Evolutionary conservation across 768 basidiomycete genomes (phyloP), one percentile per base, ranked within the genome.

Genomic region (Tylopilus rubrobrunneus): DNA sequence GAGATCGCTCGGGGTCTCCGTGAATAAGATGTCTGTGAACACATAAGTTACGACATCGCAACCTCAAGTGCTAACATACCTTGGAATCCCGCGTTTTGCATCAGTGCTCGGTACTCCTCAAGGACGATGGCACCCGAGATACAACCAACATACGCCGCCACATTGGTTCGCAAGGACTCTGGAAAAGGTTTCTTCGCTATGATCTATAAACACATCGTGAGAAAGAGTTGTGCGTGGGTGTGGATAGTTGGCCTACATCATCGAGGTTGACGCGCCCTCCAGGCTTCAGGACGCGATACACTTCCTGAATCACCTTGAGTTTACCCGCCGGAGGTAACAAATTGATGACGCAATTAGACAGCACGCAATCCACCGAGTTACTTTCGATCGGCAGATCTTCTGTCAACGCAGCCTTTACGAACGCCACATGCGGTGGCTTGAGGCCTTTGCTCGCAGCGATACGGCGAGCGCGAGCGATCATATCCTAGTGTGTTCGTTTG

Each of bases 271-370:
- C 59, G n/a, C 81, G 72, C 9, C 84, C 83, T 48, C 81, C 81
- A 9, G 79, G 76, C 62, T 78, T 83, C 45, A 85, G 68, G 3
- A 83, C 70, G 11, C 83, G 70, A 46, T 73, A 63, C 0, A 72
- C 67, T 53, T 85, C 83, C 40, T 74, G 73, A 45, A 82, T 62
- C 7, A 78, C 58, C n/a, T 48, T 63, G 5, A 58, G 63, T 57
- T 80, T 83, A 3, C 73, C 76, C 12, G 68, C 62, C 0, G 49
- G 50, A 0, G 80, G 76, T 7, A 83, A 58, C 2, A 81, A 63
- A 59, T 83, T 81, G 61, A 83, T 64, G 4, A 82, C 80, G 49
- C 82, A 83, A 61, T 82, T 85, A 7, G 81, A 82, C 7, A 83
- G 56, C 15, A 85, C 67, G 53, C 79, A 83, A 56, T 85, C 80